Conservation (phyloP, 345 rosid genomes). For the Psidium friedrichsthalianum region DNA sequence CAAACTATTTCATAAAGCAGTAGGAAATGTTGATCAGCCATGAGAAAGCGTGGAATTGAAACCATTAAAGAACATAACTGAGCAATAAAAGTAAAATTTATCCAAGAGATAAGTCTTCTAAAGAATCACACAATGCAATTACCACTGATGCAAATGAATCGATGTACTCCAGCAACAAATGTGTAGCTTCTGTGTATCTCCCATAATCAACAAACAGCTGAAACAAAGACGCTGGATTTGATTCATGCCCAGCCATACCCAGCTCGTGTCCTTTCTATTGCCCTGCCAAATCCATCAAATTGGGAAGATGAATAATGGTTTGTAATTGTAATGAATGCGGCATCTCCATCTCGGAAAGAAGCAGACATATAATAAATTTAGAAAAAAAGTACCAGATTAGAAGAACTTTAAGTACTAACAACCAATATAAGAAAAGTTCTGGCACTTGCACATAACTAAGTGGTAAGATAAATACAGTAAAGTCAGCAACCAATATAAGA, state of each 20-base stretch:
- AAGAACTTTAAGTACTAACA: too few relatives aligned
- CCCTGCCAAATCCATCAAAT: slow-evolving; percentile 27
- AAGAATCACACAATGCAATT: not conserved
- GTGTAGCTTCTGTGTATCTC: slow-evolving; percentile 76
- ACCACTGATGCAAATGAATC: slow-evolving; percentile 73
- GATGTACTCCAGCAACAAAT: slow-evolving; percentile 59
- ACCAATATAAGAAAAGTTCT: not conserved
- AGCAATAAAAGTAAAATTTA: not conserved
- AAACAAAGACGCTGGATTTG: slow-evolving; percentile 73
- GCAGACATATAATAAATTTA: not conserved
- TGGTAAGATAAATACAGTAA: not conserved
- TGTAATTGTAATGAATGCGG: not conserved
- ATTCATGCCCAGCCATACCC: slow-evolving; percentile 76
- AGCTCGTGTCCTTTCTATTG: slow-evolving; percentile 42
- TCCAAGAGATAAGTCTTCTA: not conserved
- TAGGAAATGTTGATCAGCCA: not conserved
- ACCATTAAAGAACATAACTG: not conserved
- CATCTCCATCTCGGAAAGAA: not conserved
- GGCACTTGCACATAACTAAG: not conserved
- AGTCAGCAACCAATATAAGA: not conserved
- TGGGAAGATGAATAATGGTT: not conserved
- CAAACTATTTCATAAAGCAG: not conserved
- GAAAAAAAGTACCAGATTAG: not conserved
- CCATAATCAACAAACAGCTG: slow-evolving; percentile 63
- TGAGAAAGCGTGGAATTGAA: not conserved